Evolutionary conservation across 768 basidiomycete species (phyloP).

Genomic region (Xerocomus potaroensis): DNA sequence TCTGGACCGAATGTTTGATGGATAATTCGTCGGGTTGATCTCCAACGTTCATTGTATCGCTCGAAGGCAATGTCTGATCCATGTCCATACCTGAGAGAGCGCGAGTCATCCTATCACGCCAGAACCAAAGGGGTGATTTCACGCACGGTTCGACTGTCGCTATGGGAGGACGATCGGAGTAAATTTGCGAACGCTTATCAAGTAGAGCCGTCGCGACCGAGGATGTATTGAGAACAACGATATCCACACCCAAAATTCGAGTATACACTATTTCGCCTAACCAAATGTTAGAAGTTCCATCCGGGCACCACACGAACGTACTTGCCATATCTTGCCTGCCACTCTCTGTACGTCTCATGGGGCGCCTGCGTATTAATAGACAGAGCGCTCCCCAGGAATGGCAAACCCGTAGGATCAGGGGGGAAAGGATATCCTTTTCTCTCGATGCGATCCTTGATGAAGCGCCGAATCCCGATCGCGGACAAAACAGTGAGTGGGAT

Average conservation of each 20-base stretch:
- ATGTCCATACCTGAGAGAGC: slow-evolving; percentile 13
- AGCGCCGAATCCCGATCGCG: neutral
- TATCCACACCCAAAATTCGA: slow-evolving; percentile 41
- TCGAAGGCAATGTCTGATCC: slow-evolving; percentile 6
- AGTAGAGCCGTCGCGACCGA: slow-evolving; percentile 43
- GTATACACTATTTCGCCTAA: slow-evolving; percentile 47
- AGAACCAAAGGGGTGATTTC: neutral
- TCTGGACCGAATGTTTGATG: slow-evolving; percentile 10
- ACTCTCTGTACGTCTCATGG: slow-evolving; percentile 16
- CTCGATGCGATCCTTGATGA: slow-evolving; percentile 6
- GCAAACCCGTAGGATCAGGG: slow-evolving; percentile 18
- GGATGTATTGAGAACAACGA: slow-evolving; percentile 43
- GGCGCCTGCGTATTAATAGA: slow-evolving; percentile 13
- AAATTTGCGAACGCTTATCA: slow-evolving; percentile 42
- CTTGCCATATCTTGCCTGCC: slow-evolving; percentile 18
- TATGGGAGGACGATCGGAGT: slow-evolving; percentile 46
- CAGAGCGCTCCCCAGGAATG: slow-evolving; percentile 18
- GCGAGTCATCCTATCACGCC: neutral
- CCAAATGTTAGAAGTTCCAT: neutral
- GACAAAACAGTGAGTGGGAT: neutral
- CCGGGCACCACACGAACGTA: neutral
- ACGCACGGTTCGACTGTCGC: slow-evolving; percentile 16
- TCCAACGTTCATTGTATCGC: slow-evolving; percentile 11
- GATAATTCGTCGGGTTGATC: slow-evolving; percentile 14
- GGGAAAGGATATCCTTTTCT: slow-evolving; percentile 14